phyloP scores from a whole-genome alignment of 2,329 filamentous ascomycete species.

The Drechslerella coelobrocha region DNA sequence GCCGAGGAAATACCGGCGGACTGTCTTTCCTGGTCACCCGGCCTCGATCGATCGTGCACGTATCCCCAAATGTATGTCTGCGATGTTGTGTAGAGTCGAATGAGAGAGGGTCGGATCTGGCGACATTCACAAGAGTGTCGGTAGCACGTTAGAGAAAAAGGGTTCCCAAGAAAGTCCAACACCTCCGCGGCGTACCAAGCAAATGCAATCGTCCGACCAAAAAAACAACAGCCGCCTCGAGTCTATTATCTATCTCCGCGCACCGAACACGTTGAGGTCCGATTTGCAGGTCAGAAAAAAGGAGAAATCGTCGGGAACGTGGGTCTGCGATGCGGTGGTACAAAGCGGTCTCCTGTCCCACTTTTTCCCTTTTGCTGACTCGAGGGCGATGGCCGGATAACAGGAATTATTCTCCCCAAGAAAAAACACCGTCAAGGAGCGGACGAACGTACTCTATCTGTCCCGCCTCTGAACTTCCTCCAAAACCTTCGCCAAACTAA shows the following conservation, averaged over 20 bases:
- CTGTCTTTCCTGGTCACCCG: conserved; percentile 14
- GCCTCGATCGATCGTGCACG: background rate
- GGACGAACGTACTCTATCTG: conserved; percentile 23
- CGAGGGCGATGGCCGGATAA: conserved; percentile 10
- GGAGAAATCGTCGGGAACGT: conserved; percentile 8
- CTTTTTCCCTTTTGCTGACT: conserved; percentile 7
- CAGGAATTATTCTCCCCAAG: conserved; percentile 17
- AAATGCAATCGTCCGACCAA: background rate
- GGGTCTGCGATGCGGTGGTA: conserved; percentile 41
- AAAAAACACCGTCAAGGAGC: conserved; percentile 10
- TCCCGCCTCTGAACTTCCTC: conserved; percentile 3
- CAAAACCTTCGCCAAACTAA: background rate
- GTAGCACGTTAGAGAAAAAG: background rate
- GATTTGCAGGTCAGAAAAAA: conserved; percentile 11
- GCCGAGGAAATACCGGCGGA: conserved; percentile 20
- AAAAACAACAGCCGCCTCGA: conserved; percentile 1
- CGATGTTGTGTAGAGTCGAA: background rate
- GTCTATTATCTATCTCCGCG: conserved; percentile 7
- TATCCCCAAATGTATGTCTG: background rate
- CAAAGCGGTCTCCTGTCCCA: conserved; percentile 28
- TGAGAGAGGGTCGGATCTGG: background rate
- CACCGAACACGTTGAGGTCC: conserved; percentile 47
- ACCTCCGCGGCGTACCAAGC: conserved; percentile 1
- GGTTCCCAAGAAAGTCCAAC: conserved; percentile 11
- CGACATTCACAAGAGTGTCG: background rate